Percentiles rank a stretch among this genome's conserved stretches.
Evolutionary conservation across 2,329 filamentous ascomycete genomes (phyloP).

Genomic region (Exophiala sp.): DNA sequence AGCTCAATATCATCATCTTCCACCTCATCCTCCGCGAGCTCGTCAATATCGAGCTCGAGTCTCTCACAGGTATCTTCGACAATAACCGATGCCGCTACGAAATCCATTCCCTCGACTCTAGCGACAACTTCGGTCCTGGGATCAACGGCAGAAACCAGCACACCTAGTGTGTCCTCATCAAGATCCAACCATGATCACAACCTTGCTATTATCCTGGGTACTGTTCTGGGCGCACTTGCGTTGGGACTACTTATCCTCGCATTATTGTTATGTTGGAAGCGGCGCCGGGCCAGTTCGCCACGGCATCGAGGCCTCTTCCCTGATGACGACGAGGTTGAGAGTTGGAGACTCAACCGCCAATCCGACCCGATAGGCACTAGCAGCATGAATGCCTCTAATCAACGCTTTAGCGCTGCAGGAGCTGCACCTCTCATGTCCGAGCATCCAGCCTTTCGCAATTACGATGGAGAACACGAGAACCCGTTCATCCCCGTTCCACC

Average conservation of each 20-base stretch:
- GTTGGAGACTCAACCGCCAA: constrained; percentile 20
- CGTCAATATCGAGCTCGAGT: background rate
- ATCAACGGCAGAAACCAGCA: constrained; percentile 12
- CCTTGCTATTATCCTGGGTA: constrained; percentile 26
- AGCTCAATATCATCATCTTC: constrained; percentile 6
- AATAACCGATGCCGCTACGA: background rate
- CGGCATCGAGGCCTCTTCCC: constrained; percentile 24
- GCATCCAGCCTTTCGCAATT: constrained; percentile 16
- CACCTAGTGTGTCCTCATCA: constrained; percentile 2
- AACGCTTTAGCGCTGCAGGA: background rate
- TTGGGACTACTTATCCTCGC: constrained; percentile 23
- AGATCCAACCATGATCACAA: constrained; percentile 11
- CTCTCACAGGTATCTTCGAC: background rate
- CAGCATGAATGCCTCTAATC: constrained; percentile 4
- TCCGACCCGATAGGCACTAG: background rate
- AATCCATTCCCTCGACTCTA: background rate
- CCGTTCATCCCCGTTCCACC: constrained; percentile 27
- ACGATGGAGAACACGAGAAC: constrained; percentile 18
- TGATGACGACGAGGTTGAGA: constrained; percentile 26
- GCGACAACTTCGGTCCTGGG: constrained; percentile 16
- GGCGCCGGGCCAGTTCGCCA: constrained; percentile 15
- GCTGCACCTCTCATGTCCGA: constrained; percentile 24
- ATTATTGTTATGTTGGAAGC: constrained; percentile 20
- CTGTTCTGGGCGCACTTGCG: constrained; percentile 25
- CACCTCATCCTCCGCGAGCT: constrained; percentile 6